These are phyloP conservation scores for Halteria grandinella DNA, from an alignment of 73 alveolate species.

Conservation along the genomic window DNA sequence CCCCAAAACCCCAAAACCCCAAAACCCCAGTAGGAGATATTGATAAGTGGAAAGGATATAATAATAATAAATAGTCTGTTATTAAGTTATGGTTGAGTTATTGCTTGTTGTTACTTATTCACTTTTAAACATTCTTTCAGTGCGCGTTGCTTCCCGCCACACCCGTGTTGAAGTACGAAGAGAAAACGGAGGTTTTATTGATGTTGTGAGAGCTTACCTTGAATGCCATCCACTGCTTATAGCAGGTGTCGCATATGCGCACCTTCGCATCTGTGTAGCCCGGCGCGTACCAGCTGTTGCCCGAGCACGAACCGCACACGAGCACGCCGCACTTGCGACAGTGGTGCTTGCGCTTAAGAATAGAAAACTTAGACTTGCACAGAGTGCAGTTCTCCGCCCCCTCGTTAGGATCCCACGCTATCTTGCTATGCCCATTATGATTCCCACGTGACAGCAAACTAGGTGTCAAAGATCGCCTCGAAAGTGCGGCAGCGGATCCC, in stretches of 20 bases:
- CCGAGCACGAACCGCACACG: conserved; percentile 49
- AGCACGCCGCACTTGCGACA: conserved; percentile 55
- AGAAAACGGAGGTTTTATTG: conserved; percentile 17
- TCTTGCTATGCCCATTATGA: no score
- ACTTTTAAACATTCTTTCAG: no score
- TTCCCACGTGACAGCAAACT: no score
- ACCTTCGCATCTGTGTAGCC: conserved; percentile 51
- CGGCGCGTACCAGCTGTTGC: conserved; percentile 24
- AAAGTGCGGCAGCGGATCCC: no score
- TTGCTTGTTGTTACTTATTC: no score
- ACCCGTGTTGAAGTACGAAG: conserved; percentile 3
- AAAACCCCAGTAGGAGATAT: background rate
- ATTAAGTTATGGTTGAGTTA: no score
- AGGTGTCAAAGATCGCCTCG: no score
- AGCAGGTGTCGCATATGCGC: conserved; percentile 44
- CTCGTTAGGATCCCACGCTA: conserved; percentile 52
- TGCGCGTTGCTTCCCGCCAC: no score
- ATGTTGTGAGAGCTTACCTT: conserved; percentile 38
- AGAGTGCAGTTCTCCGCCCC: conserved; percentile 9
- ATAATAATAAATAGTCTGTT: no score
- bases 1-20: conserved; percentile 7
- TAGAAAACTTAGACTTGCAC: conserved; percentile 6
- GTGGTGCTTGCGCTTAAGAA: conserved; percentile 44
- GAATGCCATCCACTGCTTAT: conserved; percentile 42
- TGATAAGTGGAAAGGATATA: no score